Conservation (phyloP, 768 basidiomycete species). For the Rhodotorula kratochvilovae region DNA sequence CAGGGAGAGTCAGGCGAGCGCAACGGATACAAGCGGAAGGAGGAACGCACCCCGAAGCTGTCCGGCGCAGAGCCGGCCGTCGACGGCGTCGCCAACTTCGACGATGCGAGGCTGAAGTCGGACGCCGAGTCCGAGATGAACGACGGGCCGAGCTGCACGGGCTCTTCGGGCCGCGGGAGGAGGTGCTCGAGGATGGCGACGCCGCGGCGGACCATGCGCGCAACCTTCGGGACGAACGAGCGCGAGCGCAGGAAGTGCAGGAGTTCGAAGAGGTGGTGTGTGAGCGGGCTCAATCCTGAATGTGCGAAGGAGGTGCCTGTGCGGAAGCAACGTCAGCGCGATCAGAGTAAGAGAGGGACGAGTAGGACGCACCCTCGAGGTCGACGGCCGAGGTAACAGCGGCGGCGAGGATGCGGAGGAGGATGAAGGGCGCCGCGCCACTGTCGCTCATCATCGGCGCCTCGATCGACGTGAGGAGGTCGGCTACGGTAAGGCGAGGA, state of each 20-base stretch:
- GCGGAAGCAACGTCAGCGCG: background rate
- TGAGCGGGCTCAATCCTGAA: background rate
- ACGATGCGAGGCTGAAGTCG: background rate
- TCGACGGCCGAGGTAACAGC: constrained; percentile 4
- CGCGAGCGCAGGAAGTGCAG: background rate
- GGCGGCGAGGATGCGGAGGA: constrained; percentile 4
- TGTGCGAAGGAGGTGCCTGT: background rate
- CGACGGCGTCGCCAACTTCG: background rate
- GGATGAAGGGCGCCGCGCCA: background rate
- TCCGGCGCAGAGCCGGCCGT: background rate
- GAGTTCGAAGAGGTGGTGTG: background rate
- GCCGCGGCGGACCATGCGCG: background rate
- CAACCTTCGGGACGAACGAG: background rate
- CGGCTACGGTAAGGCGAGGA: background rate
- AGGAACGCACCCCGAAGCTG: background rate
- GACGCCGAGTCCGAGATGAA: background rate
- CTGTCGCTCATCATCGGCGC: background rate
- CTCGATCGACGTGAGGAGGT: background rate
- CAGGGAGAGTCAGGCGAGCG: background rate
- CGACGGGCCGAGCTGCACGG: background rate
- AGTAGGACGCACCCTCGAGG: background rate
- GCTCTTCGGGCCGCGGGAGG: background rate
- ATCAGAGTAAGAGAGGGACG: too few species aligned
- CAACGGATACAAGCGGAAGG: background rate
- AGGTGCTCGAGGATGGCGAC: background rate